Percentiles rank a stretch among this genome's conserved stretches.
Evolutionary conservation across 768 basidiomycete species (phyloP).

Genomic region (Serpula lacrymans): DNA sequence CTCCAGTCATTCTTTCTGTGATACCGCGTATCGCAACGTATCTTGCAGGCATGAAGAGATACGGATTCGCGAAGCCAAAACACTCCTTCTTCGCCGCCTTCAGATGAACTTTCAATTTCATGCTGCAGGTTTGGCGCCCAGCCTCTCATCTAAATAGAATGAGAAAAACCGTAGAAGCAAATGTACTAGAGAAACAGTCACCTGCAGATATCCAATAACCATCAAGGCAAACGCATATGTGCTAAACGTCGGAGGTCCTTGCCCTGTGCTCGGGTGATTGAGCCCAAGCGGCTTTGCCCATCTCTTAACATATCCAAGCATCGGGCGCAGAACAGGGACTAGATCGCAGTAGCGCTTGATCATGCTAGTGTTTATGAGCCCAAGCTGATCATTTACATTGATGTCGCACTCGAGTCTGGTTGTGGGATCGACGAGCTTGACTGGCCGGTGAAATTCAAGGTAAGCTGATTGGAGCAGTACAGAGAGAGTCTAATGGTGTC

Average conservation of each 20-base stretch:
- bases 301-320: constrained; percentile 48
- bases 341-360: constrained; percentile 49
- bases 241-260: constrained; percentile 42
- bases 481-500: constrained; percentile 4
- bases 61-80: constrained; percentile 31
- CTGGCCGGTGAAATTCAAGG: constrained; percentile 27
- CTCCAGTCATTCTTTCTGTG: constrained; percentile 10
- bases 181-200: constrained; percentile 17
- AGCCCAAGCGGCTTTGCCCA: constrained; percentile 57
- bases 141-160: constrained; percentile 32
- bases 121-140: constrained; percentile 53
- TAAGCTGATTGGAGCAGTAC: constrained; percentile 1
- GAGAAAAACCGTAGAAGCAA: not conserved
- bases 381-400: constrained; percentile 62
- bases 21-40: constrained; percentile 31
- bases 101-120: constrained; percentile 14
- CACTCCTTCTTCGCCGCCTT: constrained; percentile 9
- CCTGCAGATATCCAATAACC: constrained; percentile 60
- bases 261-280: constrained; percentile 38
- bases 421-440: constrained; percentile 46
- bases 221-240: constrained; percentile 62
- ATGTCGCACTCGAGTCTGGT: constrained; percentile 48
- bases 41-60: constrained; percentile 3
- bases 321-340: constrained; percentile 38
- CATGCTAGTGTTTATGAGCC: constrained; percentile 47